These are phyloP conservation scores for Pseudophaeomoniella oleicola DNA, from an alignment of 2,329 filamentous ascomycete species.

Conservation along the genomic window DNA sequence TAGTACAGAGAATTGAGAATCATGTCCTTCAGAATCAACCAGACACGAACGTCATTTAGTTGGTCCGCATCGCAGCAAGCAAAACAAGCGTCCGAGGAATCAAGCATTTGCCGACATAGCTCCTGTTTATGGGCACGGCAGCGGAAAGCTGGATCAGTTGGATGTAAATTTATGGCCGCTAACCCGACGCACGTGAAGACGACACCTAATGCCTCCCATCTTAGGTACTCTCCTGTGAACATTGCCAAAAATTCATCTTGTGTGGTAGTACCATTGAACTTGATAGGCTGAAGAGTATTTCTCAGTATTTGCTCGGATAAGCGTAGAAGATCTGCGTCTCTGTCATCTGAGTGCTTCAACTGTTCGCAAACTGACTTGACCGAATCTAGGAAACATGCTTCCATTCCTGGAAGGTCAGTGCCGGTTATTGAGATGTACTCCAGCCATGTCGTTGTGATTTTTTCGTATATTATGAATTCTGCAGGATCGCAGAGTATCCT, in stretches of 20 bases:
- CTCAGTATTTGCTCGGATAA: constrained; percentile 1
- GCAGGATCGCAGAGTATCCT: not conserved
- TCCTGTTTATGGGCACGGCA: constrained; percentile 13
- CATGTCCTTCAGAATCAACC: constrained; percentile 18
- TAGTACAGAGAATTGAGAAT: constrained; percentile 3
- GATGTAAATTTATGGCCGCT: constrained; percentile 16
- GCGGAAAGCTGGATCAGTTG: constrained; percentile 17
- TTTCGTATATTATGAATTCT: not conserved
- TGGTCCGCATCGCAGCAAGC: constrained; percentile 1
- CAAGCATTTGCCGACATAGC: constrained; percentile 16
- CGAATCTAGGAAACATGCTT: not conserved
- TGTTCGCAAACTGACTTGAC: not conserved
- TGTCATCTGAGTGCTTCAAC: not conserved
- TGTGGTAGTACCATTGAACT: not conserved
- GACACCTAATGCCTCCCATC: constrained; percentile 27
- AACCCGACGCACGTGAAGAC: constrained; percentile 24
- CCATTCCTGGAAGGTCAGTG: not conserved
- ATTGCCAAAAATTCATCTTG: not conserved
- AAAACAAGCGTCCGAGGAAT: constrained; percentile 15
- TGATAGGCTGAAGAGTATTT: not conserved
- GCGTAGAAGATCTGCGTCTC: not conserved
- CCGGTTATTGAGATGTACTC: not conserved
- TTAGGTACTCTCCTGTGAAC: constrained; percentile 11
- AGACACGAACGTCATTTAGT: constrained; percentile 13
- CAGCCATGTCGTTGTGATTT: not conserved